Conservation (phyloP, 345 rosid genomes). For the Eucalyptus cloeziana region DNA sequence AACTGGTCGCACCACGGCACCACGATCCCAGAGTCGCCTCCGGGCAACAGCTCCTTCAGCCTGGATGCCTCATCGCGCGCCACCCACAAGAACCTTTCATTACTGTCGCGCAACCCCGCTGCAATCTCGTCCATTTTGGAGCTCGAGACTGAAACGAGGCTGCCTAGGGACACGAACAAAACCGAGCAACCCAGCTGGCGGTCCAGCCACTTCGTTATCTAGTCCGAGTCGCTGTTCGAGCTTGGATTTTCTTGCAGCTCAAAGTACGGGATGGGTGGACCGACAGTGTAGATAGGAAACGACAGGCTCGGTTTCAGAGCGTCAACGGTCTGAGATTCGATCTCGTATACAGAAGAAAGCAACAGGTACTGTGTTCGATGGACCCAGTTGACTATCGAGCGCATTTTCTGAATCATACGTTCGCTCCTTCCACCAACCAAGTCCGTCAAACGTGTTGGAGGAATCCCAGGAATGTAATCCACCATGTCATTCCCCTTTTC, state of each 20-base stretch:
- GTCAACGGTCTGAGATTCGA: background rate
- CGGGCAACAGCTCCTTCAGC: background rate
- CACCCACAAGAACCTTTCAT: slow-evolving; percentile 27
- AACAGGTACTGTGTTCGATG: background rate
- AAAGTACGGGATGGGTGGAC: slow-evolving; percentile 29
- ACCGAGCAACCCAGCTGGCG: slow-evolving; percentile 16
- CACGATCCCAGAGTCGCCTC: background rate
- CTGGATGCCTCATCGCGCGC: background rate
- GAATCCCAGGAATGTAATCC: background rate
- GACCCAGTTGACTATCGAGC: background rate
- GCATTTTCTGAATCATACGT: background rate
- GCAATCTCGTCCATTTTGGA: slow-evolving; percentile 20
- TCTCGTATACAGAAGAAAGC: background rate
- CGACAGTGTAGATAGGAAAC: slow-evolving; percentile 11
- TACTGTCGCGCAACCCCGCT: slow-evolving; percentile 8
- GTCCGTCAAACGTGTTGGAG: background rate
- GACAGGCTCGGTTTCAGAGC: background rate
- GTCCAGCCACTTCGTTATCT: slow-evolving; percentile 13
- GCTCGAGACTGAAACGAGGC: slow-evolving; percentile 16
- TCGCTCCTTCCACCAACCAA: background rate
- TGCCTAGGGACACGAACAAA: slow-evolving; percentile 26
- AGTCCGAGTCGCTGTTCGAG: background rate
- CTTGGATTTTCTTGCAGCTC: background rate
- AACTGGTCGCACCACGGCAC: slow-evolving; percentile 35
- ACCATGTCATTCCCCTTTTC: background rate